Percentiles rank a stretch among this genome's conserved stretches.
Conservation (phyloP, 345 rosid genomes). For the Toxicodendron radicans region DNA sequence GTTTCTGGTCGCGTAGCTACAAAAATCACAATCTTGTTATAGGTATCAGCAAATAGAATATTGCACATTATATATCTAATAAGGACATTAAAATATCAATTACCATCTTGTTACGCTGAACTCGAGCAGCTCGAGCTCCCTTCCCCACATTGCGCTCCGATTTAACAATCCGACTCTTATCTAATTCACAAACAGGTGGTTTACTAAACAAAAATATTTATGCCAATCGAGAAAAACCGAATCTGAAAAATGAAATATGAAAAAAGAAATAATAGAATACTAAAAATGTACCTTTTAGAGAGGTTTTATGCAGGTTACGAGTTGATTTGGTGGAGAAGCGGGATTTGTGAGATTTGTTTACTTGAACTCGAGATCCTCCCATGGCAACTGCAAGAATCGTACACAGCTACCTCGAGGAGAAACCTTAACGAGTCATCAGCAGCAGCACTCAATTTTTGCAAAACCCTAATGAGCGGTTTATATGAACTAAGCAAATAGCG, state of each 20-base stretch:
- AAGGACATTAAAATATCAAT: background rate
- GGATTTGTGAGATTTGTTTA: constrained; percentile 81
- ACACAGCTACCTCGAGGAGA: background rate
- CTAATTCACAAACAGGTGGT: constrained; percentile 33
- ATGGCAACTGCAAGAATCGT: constrained; percentile 32
- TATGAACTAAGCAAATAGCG: constrained; percentile 9
- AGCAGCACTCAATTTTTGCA: background rate
- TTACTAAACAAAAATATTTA: background rate
- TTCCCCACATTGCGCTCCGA: constrained; percentile 55
- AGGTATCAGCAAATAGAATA: too few relatives aligned
- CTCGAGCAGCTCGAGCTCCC: constrained; percentile 69
- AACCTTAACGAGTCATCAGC: constrained; percentile 17
- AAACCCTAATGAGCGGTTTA: constrained; percentile 4
- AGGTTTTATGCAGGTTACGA: constrained; percentile 71
- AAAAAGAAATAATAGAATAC: background rate
- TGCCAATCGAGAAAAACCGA: background rate
- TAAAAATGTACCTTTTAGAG: constrained; percentile 49
- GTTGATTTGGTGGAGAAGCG: constrained; percentile 78
- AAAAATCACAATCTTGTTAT: background rate
- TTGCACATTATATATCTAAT: too few relatives aligned
- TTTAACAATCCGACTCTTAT: constrained; percentile 60
- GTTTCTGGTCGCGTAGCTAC: constrained; percentile 82
- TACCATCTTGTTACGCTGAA: constrained; percentile 86
- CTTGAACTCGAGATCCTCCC: constrained; percentile 80
- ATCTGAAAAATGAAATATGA: too few relatives aligned